phyloP scores from a whole-genome alignment of 2,329 filamentous ascomycete genomes.

The Arthrobotrys iridis region DNA sequence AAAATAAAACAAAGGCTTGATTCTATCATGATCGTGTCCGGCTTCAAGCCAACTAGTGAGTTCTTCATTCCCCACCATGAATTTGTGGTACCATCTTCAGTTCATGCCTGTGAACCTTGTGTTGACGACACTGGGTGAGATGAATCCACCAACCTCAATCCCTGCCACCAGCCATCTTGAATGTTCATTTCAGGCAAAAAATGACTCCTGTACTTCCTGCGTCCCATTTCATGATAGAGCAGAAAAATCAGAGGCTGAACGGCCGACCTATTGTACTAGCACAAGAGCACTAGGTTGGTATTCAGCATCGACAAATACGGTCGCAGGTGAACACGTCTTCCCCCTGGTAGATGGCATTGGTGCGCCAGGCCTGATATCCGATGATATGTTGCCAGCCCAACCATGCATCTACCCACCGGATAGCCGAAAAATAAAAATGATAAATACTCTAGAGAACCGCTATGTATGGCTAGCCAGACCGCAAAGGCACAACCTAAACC shows the following conservation, averaged over 20 bases:
- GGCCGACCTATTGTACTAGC: background rate
- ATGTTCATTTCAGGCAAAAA: background rate
- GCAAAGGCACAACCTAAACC: background rate
- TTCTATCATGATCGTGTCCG: too few species aligned
- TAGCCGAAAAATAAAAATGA: constrained; percentile 1
- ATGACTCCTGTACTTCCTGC: constrained; percentile 2
- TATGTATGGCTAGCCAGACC: background rate
- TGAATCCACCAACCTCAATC: background rate
- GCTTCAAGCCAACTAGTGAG: too few species aligned
- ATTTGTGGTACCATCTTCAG: background rate
- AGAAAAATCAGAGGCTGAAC: constrained; percentile 7
- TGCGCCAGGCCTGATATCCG: constrained; percentile 7
- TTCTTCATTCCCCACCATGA: too few species aligned
- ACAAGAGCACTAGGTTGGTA: background rate
- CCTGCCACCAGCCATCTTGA: background rate
- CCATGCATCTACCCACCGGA: background rate
- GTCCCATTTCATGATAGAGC: background rate
- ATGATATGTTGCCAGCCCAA: background rate
- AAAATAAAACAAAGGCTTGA: too few species aligned
- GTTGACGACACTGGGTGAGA: too few species aligned
- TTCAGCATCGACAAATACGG: background rate
- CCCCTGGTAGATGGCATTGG: background rate
- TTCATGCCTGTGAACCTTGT: too few species aligned
- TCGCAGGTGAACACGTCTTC: constrained; percentile 4
- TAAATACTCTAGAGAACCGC: background rate